phyloP scores from a whole-genome alignment of 176 grass and related monocot genomes.

The Phyllostachys edulis region DNA sequence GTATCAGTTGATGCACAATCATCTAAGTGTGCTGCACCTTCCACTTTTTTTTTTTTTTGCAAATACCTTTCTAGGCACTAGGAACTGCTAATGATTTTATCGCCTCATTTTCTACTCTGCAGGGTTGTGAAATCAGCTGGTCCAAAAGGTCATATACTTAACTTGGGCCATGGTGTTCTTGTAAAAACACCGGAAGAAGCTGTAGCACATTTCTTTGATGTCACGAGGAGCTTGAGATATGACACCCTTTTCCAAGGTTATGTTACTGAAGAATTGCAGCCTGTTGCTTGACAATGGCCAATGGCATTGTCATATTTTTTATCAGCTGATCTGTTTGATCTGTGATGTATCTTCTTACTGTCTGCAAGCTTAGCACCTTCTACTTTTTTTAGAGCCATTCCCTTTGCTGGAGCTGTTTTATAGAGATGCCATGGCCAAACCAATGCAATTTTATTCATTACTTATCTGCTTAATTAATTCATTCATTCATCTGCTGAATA shows the following conservation, averaged over 20 bases:
- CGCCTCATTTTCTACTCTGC: slow-evolving; percentile 4
- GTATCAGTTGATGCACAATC: slow-evolving; percentile 12
- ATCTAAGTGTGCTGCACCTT: slow-evolving; percentile 1
- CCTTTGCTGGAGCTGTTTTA: slow-evolving; percentile 17
- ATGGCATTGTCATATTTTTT: neutral
- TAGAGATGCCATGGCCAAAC: slow-evolving; percentile 35
- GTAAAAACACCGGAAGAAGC: slow-evolving; percentile 85
- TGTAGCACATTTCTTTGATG: slow-evolving; percentile 96
- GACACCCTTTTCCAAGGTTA: slow-evolving; percentile 71
- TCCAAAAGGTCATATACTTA: slow-evolving; percentile 83
- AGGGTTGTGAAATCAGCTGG: slow-evolving; percentile 95
- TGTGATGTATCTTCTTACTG: slow-evolving; percentile 16
- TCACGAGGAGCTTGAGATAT: slow-evolving; percentile 86
- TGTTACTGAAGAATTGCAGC: slow-evolving; percentile 55
- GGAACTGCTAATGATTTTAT: slow-evolving; percentile 13
- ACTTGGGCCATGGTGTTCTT: slow-evolving; percentile 93
- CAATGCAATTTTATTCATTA: slow-evolving; percentile 30
- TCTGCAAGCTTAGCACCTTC: neutral
- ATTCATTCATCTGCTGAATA: neutral
- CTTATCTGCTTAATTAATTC: slow-evolving; percentile 1
- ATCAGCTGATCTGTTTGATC: neutral
- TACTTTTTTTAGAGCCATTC: neutral
- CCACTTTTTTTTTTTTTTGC: slow-evolving; percentile 3
- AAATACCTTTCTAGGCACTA: slow-evolving; percentile 2
- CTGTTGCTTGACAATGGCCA: slow-evolving; percentile 43